phyloP scores from a whole-genome alignment of 2,329 filamentous ascomycete genomes.

The Curvularia spicifera region DNA sequence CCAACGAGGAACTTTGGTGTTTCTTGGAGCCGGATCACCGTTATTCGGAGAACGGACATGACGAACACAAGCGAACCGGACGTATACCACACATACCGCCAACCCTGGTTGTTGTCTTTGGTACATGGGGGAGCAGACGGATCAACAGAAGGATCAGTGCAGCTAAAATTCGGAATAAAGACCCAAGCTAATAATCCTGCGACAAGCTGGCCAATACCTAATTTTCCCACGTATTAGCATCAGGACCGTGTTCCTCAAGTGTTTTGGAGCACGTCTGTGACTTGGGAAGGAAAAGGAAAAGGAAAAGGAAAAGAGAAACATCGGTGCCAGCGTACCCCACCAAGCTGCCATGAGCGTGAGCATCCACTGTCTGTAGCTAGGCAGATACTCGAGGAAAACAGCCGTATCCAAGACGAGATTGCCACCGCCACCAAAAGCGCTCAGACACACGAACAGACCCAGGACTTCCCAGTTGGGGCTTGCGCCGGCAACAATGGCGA shows the following conservation, averaged over 20 bases:
- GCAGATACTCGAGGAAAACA: conserved; percentile 64
- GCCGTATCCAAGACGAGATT: conserved; percentile 69
- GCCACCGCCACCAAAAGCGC: conserved; percentile 69
- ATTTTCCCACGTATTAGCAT: conserved; percentile 10
- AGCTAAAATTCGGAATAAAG: conserved; percentile 60
- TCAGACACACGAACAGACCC: conserved; percentile 67
- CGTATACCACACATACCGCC: conserved; percentile 64
- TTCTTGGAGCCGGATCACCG: conserved; percentile 61
- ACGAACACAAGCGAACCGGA: conserved; percentile 61
- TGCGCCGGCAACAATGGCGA: conserved; percentile 69
- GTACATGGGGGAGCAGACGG: conserved; percentile 55
- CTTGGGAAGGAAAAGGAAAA: not conserved
- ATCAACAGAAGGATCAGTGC: conserved; percentile 43
- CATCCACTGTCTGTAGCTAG: conserved; percentile 67
- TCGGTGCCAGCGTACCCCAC: conserved; percentile 52
- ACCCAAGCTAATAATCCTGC: conserved; percentile 63
- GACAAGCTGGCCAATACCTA: conserved; percentile 57
- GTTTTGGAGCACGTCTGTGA: not conserved
- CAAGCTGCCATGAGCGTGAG: conserved; percentile 66
- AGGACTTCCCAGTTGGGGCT: conserved; percentile 71
- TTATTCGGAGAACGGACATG: conserved; percentile 61
- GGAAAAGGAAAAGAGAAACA: not conserved
- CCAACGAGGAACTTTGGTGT: conserved; percentile 64
- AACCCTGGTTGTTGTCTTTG: conserved; percentile 61
- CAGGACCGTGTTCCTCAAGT: not conserved